Base-by-base conservation (phyloP, 1,284 basidiomycete genomes). In the Erythrobasidium hasegawianum region DNA sequence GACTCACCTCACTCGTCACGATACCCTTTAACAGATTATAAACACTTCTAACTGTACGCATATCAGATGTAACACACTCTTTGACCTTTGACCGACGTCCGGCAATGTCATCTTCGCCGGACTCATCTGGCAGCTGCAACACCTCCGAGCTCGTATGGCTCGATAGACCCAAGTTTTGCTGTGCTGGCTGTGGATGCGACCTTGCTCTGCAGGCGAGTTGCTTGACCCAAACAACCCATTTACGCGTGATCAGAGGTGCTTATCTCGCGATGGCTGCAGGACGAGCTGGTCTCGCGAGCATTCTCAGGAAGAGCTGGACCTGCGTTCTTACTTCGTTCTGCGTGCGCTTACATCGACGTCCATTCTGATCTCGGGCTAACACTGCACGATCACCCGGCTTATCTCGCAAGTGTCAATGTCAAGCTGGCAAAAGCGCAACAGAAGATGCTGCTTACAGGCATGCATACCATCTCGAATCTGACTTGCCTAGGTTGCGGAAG, bases 241-340 rank as follows among this genome's bases (percentile, higher is more conserved):
- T 33, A 33, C 33, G 33, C 33, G 33, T 33, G 33, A 33, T 11
- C 33, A 4, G 33, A 33, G 33, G 33, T 33, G 33, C 33, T 33
- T 33, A 33, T 33, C 33, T 4, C 11, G 5, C 4, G 33, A 4
- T 33, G 85, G 20, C 80, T 89, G n/a, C 87, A 91, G 77, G 89
- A 91, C 73, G 89, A 92, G 71, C 78, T 90, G 10, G 88, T 92
- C 71, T 89, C 87, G 78, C 91, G 91, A 75, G 79, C 87, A 0
- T 92, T 92, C 79, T 87, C 87, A 24, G 89, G 89, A 0, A 79
- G 90, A 70, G 89, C 91, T 68, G 90, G 89, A 0, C 81, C 87
- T 67, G 89, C 89, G 71, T 68, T 65, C 41, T 43, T 68, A 18
- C 38, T 68, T 5, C 54, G 67, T 18, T 68, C 67, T 5, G 62